These are phyloP conservation scores for Lagenidium giganteum DNA, from an alignment of 352 stramenopile genomes.

Conservation along the genomic window DNA sequence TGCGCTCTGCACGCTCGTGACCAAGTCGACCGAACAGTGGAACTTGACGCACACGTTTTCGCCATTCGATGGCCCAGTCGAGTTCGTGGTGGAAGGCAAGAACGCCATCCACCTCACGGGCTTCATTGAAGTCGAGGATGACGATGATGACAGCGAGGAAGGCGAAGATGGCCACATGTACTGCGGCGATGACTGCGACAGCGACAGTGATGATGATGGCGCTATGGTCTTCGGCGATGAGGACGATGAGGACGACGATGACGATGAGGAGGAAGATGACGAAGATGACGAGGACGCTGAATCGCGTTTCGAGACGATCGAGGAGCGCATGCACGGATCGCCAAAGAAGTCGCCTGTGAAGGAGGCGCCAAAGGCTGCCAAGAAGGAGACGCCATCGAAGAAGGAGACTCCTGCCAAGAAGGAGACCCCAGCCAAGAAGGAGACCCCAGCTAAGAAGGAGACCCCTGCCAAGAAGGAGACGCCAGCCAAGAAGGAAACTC, in stretches of 20 bases:
- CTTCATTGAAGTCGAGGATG: slow-evolving; percentile 74
- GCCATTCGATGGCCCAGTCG: slow-evolving; percentile 61
- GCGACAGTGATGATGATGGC: slow-evolving; percentile 32
- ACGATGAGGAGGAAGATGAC: slow-evolving; percentile 33
- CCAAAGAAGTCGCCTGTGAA: too few species aligned
- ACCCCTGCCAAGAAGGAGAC: slow-evolving; percentile 20
- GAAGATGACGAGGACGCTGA: slow-evolving; percentile 37
- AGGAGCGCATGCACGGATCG: slow-evolving; percentile 65
- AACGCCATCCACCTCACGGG: slow-evolving; percentile 81
- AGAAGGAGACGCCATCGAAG: slow-evolving; percentile 26
- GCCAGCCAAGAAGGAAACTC: slow-evolving; percentile 16
- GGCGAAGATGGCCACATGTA: slow-evolving; percentile 29
- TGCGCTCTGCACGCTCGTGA: slow-evolving; percentile 68
- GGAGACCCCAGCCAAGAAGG: slow-evolving; percentile 24
- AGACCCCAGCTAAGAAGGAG: slow-evolving; percentile 21
- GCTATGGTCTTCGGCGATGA: slow-evolving; percentile 62
- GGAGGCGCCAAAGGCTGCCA: slow-evolving; percentile 5
- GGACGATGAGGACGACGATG: slow-evolving; percentile 28
- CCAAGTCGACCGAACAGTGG: slow-evolving; percentile 60
- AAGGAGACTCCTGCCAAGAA: slow-evolving; percentile 19
- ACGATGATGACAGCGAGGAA: slow-evolving; percentile 62
- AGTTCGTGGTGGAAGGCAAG: slow-evolving; percentile 61
- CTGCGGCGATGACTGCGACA: slow-evolving; percentile 20
- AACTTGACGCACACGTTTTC: slow-evolving; percentile 78
- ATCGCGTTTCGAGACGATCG: slow-evolving; percentile 67